Evolutionary conservation across 768 basidiomycete species (phyloP), one percentile per base, ranked within the genome.

Genomic region (Boletus patriciae): DNA sequence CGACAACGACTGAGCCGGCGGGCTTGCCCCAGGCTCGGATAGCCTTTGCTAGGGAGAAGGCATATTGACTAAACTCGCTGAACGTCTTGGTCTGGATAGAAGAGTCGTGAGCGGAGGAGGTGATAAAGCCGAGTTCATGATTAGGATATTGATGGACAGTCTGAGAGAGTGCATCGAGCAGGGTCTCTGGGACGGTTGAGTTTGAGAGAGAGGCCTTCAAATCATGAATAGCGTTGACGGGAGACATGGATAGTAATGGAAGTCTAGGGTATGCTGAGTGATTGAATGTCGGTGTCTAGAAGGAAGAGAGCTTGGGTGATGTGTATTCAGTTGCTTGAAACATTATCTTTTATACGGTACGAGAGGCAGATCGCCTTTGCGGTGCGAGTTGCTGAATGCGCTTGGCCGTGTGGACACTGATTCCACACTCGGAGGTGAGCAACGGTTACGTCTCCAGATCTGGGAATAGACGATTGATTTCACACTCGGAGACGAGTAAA

Each of bases 91-190:
- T 66, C 29, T 63, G 62, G 11, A 69, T 62, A 9, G 71, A 60
- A 6, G 64, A 72, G 27, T 72, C 62, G 23, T 70, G 69, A n/a
- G 68, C 62, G 0, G 68, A 70, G 13, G 69, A 72, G 0, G 70
- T 63, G 33, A 70, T 51, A n/a, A 70, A 70, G 10, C 60, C 52
- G 36, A 70, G 64, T 16, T 70, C 60, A 25, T 63, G 71, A 3
- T 42, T 29, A 12, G 71, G 65, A 36, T 72, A 71, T 11, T 54
- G 60, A 11, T 18, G 25, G 11, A 57, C 64, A 10, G 65, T 69
- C 11, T 47, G 61, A 46, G 62, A 60, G 29, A 72, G 16, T 19
- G 66, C 48, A 12, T 70, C 64, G 16, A 63, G 46, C 8, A 70
- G 58, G 11, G 69, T 72, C 9, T 58, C 51, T 48, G 55, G 54